phyloP scores from a whole-genome alignment of 257 asterid genomes.

The Solanum appendiculatum region DNA sequence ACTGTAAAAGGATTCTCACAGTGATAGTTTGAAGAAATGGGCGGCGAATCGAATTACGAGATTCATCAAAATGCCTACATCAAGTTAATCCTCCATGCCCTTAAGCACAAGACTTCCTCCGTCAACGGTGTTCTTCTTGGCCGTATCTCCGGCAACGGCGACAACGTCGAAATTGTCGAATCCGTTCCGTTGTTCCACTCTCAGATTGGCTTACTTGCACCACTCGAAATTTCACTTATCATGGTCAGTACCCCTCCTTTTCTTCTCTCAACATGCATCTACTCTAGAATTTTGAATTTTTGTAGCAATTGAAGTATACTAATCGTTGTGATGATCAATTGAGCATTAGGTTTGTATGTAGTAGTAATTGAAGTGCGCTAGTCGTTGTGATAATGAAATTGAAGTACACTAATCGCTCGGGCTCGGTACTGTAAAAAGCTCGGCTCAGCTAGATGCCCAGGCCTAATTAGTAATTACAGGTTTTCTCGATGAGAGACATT shows the following conservation, averaged over 20 bases:
- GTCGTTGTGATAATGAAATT: background rate
- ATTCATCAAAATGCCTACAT: slow-evolving; percentile 88
- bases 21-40: slow-evolving; percentile 1
- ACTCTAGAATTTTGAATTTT: too few species aligned
- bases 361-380: background rate
- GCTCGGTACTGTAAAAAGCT: too few species aligned
- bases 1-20: background rate
- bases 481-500: background rate
- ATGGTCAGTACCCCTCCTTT: slow-evolving; percentile 37
- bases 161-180: slow-evolving; percentile 63
- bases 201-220: slow-evolving; percentile 86
- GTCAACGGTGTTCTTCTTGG: slow-evolving; percentile 92
- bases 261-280: background rate
- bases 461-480: background rate
- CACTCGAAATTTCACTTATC: slow-evolving; percentile 85
- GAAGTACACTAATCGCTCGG: background rate
- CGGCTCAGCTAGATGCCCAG: background rate
- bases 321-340: background rate
- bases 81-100: slow-evolving; percentile 83
- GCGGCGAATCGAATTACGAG: slow-evolving; percentile 64
- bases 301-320: background rate
- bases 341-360: background rate
- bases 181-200: slow-evolving; percentile 93
- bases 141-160: slow-evolving; percentile 35
- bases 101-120: slow-evolving; percentile 76